Evolutionary conservation across 2,329 filamentous ascomycete genomes (phyloP).

Genomic region (Penicillium glabrum): DNA sequence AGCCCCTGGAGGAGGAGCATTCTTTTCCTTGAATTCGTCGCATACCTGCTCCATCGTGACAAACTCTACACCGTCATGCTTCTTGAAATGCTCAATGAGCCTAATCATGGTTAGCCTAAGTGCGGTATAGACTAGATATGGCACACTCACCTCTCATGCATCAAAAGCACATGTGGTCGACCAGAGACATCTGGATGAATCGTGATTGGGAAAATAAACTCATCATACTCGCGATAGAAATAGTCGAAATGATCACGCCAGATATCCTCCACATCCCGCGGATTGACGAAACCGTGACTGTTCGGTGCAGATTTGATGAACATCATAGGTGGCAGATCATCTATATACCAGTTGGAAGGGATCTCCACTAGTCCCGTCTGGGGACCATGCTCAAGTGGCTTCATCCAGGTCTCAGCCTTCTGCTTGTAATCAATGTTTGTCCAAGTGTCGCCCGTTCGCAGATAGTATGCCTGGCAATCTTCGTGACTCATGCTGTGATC

Average conservation of each 20-base stretch:
- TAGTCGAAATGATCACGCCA: constrained; percentile 65
- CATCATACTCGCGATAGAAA: constrained; percentile 73
- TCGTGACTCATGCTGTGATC: constrained; percentile 48
- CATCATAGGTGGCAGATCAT: constrained; percentile 47
- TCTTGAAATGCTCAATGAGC: constrained; percentile 30
- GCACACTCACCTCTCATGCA: constrained; percentile 63
- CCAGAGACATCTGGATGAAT: constrained; percentile 74
- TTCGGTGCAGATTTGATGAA: constrained; percentile 49
- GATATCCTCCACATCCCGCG: constrained; percentile 58
- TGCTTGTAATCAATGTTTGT: constrained; percentile 44
- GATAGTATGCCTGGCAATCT: constrained; percentile 46
- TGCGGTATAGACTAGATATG: background rate
- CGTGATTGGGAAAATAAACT: constrained; percentile 75
- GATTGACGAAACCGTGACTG: constrained; percentile 59
- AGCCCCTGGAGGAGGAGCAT: constrained; percentile 20
- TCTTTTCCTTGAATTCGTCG: constrained; percentile 27
- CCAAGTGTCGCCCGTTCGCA: constrained; percentile 46
- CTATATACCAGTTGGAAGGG: constrained; percentile 46
- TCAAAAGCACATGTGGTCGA: constrained; percentile 68
- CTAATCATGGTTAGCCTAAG: constrained; percentile 10
- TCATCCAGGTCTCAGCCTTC: constrained; percentile 46
- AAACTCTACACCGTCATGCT: constrained; percentile 29
- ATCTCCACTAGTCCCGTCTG: constrained; percentile 45
- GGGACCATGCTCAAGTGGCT: constrained; percentile 47
- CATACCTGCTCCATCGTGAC: constrained; percentile 30